These are phyloP conservation scores for Baeospora myosura DNA, from an alignment of 1,284 basidiomycete genomes.

Conservation along the genomic window DNA sequence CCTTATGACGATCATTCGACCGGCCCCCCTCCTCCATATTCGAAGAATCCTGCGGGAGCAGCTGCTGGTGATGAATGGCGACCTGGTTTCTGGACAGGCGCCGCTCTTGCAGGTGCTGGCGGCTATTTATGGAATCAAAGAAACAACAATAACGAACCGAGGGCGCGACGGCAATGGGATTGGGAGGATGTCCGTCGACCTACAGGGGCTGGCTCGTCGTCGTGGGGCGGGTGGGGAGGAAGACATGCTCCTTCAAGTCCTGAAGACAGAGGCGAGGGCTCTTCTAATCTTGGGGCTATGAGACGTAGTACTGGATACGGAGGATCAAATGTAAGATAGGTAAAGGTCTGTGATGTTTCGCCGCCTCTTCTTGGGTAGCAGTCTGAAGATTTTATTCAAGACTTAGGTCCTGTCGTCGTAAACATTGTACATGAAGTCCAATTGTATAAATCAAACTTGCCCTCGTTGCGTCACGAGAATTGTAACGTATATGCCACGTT, in stretches of 20 bases:
- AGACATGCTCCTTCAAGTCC: constrained; percentile 12
- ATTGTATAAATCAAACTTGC: no score
- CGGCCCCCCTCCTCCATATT: constrained; percentile 75
- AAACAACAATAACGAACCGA: constrained; percentile 16
- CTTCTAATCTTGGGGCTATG: constrained; percentile 59
- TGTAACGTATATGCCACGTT: no score
- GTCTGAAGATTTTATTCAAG: constrained; percentile 1
- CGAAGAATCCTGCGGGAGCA: constrained; percentile 32
- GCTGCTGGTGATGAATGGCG: constrained; percentile 31
- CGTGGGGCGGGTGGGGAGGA: constrained; percentile 20
- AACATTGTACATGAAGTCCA: no score
- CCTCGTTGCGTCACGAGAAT: no score
- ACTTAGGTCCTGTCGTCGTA: no score
- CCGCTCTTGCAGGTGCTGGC: constrained; percentile 60
- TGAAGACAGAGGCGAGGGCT: constrained; percentile 54
- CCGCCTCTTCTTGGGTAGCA: constrained; percentile 3
- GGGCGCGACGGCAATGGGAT: constrained; percentile 31
- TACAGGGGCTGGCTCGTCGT: constrained; percentile 18
- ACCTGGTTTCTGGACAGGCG: constrained; percentile 80
- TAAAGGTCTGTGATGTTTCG: constrained; percentile 12
- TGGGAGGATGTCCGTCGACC: constrained; percentile 36
- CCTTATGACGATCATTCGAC: constrained; percentile 27
- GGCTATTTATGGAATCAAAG: constrained; percentile 46
- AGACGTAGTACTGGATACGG: constrained; percentile 66
- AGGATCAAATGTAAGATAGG: constrained; percentile 54